A percentile compares a stretch with the other conserved stretches of the same genome.
phyloP scores from a whole-genome alignment of 768 basidiomycete species.

The Lentinula sp. region DNA sequence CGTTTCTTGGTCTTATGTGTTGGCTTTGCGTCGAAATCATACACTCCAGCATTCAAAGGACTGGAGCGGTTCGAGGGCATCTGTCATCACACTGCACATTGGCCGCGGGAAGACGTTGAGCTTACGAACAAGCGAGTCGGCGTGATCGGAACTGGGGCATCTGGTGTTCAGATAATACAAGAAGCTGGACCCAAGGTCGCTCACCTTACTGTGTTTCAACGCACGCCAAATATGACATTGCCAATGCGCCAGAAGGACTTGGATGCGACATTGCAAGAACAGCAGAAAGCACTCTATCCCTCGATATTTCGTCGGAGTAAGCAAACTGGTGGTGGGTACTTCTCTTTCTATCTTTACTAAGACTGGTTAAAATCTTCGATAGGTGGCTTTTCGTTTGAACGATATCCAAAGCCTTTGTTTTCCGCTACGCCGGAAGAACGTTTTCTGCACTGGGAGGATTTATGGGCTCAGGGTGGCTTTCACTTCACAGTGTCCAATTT shows the following conservation, averaged over 20 bases:
- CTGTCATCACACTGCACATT: conserved; percentile 2
- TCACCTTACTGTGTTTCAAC: conserved; percentile 22
- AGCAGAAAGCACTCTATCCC: conserved; percentile 15
- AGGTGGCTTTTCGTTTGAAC: conserved; percentile 2
- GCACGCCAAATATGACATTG: conserved; percentile 18
- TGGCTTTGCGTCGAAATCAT: conserved; percentile 8
- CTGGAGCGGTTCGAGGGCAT: background rate
- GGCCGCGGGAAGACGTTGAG: background rate
- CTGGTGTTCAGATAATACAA: conserved; percentile 12
- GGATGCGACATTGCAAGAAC: conserved; percentile 6
- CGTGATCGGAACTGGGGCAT: conserved; percentile 11
- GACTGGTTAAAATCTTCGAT: background rate
- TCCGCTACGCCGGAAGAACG: conserved; percentile 10
- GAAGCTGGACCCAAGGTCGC: conserved; percentile 14
- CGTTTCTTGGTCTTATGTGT: conserved; percentile 12
- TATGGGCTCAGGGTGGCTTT: conserved; percentile 11
- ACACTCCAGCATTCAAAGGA: background rate
- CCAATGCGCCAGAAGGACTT: conserved; percentile 16
- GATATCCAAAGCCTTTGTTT: background rate
- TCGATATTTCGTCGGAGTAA: conserved; percentile 13
- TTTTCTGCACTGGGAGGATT: conserved; percentile 6
- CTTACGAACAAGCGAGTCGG: conserved; percentile 1
- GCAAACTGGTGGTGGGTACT: conserved; percentile 12
- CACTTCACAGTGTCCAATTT: conserved; percentile 2
- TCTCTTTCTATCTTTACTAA: background rate